Conservation (phyloP, 345 rosid species). For the Erodium maritimum region DNA sequence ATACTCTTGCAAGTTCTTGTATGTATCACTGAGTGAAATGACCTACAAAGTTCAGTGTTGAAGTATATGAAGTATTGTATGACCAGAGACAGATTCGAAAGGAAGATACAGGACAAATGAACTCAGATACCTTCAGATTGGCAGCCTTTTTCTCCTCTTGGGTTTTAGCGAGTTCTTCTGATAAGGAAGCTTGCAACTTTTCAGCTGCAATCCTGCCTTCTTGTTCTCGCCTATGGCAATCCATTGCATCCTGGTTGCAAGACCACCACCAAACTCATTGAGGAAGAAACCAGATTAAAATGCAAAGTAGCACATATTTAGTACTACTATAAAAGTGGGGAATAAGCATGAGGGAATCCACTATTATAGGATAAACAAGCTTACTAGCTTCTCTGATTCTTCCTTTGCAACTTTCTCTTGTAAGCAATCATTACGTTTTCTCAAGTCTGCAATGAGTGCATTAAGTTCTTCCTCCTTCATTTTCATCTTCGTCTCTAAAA, state of each 20-base stretch:
- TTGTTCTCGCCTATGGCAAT: conserved; percentile 43
- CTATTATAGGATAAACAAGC: conserved; percentile 2
- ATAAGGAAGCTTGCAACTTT: conserved; percentile 42
- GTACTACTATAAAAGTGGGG: background rate
- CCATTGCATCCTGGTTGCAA: conserved; percentile 49
- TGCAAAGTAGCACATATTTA: background rate
- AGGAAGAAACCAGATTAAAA: background rate
- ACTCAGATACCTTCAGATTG: conserved; percentile 46
- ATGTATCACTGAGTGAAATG: conserved; percentile 50
- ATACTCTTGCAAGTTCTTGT: conserved; percentile 75
- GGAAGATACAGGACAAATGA: background rate
- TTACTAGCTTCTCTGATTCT: conserved; percentile 59
- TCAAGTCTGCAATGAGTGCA: conserved; percentile 31
- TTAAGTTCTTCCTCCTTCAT: conserved; percentile 36
- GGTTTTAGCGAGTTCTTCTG: conserved; percentile 54
- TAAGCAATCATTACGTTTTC: conserved; percentile 32
- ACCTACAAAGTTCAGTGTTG: conserved; percentile 27
- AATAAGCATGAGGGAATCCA: background rate
- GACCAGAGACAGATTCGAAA: background rate
- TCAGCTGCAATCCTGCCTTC: conserved; percentile 56
- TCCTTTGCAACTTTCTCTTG: conserved; percentile 46
- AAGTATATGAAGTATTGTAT: background rate
- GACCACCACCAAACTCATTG: background rate
- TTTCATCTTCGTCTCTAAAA: conserved; percentile 48
- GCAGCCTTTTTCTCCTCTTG: conserved; percentile 55